phyloP scores from a whole-genome alignment of 1,139 yeast species.

The Pichia sp. region DNA sequence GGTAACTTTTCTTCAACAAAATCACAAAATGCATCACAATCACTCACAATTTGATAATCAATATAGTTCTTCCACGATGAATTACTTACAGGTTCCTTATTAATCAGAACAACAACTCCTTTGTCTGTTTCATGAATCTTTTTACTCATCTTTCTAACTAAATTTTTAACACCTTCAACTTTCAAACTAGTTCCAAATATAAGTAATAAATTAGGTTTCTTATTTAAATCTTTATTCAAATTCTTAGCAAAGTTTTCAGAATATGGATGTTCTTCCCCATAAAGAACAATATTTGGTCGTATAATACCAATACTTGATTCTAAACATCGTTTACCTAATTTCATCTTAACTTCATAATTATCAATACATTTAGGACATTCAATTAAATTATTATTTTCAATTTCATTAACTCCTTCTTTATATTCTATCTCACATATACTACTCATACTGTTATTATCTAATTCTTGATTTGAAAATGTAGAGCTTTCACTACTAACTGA shows the following conservation, averaged over 20 bases:
- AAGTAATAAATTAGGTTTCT: slow-evolving; percentile 56
- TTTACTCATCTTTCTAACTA: slow-evolving; percentile 55
- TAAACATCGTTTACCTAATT: slow-evolving; percentile 55
- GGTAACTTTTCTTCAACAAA: slow-evolving; percentile 49
- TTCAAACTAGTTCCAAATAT: slow-evolving; percentile 74
- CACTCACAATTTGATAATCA: slow-evolving; percentile 70
- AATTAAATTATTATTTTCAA: slow-evolving; percentile 45
- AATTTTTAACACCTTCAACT: slow-evolving; percentile 65
- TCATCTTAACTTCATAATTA: slow-evolving; percentile 48
- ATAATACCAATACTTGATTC: slow-evolving; percentile 52
- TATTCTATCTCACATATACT: neutral
- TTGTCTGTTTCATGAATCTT: slow-evolving; percentile 50
- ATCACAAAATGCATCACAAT: slow-evolving; percentile 76
- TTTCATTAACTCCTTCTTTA: slow-evolving; percentile 28
- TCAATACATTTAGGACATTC: slow-evolving; percentile 55
- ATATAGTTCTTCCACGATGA: slow-evolving; percentile 51
- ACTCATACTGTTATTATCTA: slow-evolving; percentile 3
- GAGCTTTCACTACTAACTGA: slow-evolving; percentile 3
- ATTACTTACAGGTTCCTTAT: slow-evolving; percentile 44
- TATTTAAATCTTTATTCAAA: slow-evolving; percentile 46
- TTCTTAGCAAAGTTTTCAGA: slow-evolving; percentile 61
- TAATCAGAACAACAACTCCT: slow-evolving; percentile 60
- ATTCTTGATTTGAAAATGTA: slow-evolving; percentile 5
- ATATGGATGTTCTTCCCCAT: slow-evolving; percentile 76
- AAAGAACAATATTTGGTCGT: slow-evolving; percentile 69